Evolutionary conservation across 2,329 filamentous ascomycete genomes (phyloP).

Genomic region (Sarocladium kiliense): DNA sequence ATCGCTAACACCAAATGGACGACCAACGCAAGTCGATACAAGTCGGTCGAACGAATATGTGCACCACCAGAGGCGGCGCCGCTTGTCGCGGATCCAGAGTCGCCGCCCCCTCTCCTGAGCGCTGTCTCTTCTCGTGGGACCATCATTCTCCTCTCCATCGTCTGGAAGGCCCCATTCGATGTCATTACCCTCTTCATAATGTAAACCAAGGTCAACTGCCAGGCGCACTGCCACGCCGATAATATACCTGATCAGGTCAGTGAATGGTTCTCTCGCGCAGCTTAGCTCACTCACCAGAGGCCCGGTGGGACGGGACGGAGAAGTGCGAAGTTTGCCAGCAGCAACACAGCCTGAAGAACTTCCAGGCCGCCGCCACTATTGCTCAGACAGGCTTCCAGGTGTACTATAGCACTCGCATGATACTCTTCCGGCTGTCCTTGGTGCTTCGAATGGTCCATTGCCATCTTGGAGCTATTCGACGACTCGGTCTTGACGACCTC

Average conservation of each 20-base stretch:
- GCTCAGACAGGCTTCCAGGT: slow-evolving; percentile 81
- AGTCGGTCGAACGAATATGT: slow-evolving; percentile 93
- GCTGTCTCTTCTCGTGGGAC: slow-evolving; percentile 13
- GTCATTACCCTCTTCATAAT: slow-evolving; percentile 81
- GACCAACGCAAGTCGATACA: slow-evolving; percentile 87
- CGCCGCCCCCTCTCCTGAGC: slow-evolving; percentile 57
- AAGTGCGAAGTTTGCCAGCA: slow-evolving; percentile 87
- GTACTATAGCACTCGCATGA: slow-evolving; percentile 88
- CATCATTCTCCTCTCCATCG: slow-evolving; percentile 15
- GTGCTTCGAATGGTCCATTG: slow-evolving; percentile 23
- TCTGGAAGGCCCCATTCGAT: slow-evolving; percentile 54
- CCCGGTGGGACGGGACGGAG: slow-evolving; percentile 88
- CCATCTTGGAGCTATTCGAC: slow-evolving; percentile 23
- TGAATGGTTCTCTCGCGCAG: neutral
- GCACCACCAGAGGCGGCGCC: slow-evolving; percentile 91
- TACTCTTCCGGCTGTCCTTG: slow-evolving; percentile 87
- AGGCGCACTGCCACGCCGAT: slow-evolving; percentile 87
- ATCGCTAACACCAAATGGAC: slow-evolving; percentile 93
- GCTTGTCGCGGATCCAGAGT: slow-evolving; percentile 81
- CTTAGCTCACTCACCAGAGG: slow-evolving; percentile 56
- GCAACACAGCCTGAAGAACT: slow-evolving; percentile 86
- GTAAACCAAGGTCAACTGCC: slow-evolving; percentile 84
- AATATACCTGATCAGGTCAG: slow-evolving; percentile 61
- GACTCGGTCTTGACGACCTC: slow-evolving; percentile 48
- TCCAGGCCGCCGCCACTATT: slow-evolving; percentile 85